phyloP scores from a whole-genome alignment of 176 grass and related monocot genomes.

The Dendrocalamus sinicus region DNA sequence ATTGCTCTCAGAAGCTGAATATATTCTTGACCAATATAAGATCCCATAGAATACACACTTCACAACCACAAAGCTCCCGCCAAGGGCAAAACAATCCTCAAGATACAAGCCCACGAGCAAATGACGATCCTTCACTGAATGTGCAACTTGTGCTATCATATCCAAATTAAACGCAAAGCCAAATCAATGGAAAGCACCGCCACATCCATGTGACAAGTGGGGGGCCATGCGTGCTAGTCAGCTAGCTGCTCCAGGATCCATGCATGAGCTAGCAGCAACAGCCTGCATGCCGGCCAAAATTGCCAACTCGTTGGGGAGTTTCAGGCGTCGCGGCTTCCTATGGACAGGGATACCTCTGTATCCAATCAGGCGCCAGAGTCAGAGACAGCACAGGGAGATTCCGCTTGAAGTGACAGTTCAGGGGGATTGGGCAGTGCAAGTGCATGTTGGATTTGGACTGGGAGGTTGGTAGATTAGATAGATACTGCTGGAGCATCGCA shows the following conservation, averaged over 20 bases:
- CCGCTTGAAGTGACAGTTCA: slow-evolving; percentile 34
- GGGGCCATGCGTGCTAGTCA: not conserved
- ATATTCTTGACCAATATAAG: not conserved
- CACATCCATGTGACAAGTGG: not conserved
- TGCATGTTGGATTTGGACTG: not conserved
- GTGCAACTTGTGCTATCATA: not conserved
- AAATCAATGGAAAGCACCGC: not conserved
- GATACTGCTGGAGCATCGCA: not conserved
- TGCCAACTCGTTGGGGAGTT: not conserved
- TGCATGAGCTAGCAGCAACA: not conserved
- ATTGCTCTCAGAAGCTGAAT: not conserved
- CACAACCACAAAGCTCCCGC: not conserved
- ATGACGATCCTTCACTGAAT: not conserved
- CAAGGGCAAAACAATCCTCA: not conserved
- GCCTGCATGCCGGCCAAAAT: not conserved
- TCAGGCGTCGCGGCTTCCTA: not conserved
- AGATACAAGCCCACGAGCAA: not conserved
- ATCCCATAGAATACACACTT: not conserved
- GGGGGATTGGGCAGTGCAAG: not conserved
- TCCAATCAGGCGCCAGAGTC: not conserved
- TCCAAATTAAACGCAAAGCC: not conserved
- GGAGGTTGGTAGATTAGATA: not conserved
- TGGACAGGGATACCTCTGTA: not conserved
- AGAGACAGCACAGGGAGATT: slow-evolving; percentile 5
- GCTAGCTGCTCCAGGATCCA: not conserved